Conservation (phyloP, 1,284 basidiomycete species). For the Ustilago tritici region DNA sequence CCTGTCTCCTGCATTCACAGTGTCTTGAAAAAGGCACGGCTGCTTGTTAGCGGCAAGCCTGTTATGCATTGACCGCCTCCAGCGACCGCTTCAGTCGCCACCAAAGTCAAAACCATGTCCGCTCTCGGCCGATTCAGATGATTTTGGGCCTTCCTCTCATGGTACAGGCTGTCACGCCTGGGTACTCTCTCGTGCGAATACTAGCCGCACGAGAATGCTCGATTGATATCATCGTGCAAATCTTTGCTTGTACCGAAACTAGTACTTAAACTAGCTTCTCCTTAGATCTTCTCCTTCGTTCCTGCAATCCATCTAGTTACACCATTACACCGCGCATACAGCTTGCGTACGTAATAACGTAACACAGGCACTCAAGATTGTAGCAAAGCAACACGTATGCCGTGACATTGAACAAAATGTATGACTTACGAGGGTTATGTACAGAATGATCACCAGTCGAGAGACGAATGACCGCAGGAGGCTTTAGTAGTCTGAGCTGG, state of each 20-base stretch:
- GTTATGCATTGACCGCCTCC: not conserved
- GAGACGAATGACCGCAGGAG: constrained; percentile 40
- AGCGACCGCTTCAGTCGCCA: not conserved
- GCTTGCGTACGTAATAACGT: not conserved
- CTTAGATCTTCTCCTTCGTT: too few relatives aligned
- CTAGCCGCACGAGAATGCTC: too few relatives aligned
- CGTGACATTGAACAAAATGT: not conserved
- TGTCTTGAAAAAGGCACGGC: not conserved
- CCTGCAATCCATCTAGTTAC: too few relatives aligned
- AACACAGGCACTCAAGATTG: not conserved
- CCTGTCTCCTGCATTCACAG: not conserved
- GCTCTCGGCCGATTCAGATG: not conserved
- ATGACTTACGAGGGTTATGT: constrained; percentile 13
- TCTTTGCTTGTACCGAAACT: too few relatives aligned
- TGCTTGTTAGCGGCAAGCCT: not conserved
- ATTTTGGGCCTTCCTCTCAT: not conserved
- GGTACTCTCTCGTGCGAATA: too few relatives aligned
- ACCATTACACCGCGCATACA: too few relatives aligned
- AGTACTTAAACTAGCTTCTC: too few relatives aligned
- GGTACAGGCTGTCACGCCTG: too few relatives aligned
- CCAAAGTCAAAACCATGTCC: not conserved
- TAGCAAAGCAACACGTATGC: not conserved
- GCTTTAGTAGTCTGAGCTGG: constrained; percentile 29
- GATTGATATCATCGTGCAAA: too few relatives aligned
- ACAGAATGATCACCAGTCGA: constrained; percentile 40